Evolutionary conservation across 2,329 filamentous ascomycete species (phyloP).

Genomic region (Aspergillus brunneoviolaceus): DNA sequence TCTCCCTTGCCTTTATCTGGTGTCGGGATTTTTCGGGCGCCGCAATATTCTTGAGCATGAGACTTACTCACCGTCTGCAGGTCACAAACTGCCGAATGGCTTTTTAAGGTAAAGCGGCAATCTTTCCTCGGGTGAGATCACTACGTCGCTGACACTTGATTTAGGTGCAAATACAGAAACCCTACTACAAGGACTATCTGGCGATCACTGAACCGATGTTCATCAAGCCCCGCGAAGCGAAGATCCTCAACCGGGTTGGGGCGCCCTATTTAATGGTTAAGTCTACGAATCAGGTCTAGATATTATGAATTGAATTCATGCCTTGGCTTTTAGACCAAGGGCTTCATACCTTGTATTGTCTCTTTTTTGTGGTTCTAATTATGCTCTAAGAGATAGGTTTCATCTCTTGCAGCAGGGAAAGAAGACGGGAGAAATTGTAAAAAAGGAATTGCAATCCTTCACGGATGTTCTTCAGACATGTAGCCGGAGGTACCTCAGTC

Average conservation of each 20-base stretch:
- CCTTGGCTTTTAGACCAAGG: too few relatives aligned
- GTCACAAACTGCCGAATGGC: constrained; percentile 32
- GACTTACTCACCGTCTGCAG: constrained; percentile 10
- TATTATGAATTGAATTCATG: too few relatives aligned
- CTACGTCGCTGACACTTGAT: background rate
- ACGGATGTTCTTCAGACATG: too few relatives aligned
- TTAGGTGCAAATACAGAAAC: constrained; percentile 40
- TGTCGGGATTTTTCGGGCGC: too few relatives aligned
- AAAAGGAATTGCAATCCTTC: too few relatives aligned
- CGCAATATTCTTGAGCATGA: background rate
- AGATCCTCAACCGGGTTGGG: constrained; percentile 29
- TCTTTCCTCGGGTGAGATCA: background rate
- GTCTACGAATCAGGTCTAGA: background rate
- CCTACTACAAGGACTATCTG: constrained; percentile 46
- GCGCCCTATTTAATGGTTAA: constrained; percentile 1
- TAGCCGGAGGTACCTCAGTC: too few relatives aligned
- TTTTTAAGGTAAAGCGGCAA: constrained; percentile 21
- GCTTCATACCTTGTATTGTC: too few relatives aligned
- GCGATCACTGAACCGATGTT: constrained; percentile 42
- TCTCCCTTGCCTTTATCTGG: too few relatives aligned
- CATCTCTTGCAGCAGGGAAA: too few relatives aligned
- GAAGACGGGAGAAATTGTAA: too few relatives aligned
- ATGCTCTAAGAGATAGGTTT: too few relatives aligned
- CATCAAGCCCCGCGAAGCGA: constrained; percentile 40
- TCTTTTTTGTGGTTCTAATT: too few relatives aligned